Evolutionary conservation across 2,329 filamentous ascomycete species (phyloP).

Genomic region (Amylocarpus encephaloides): DNA sequence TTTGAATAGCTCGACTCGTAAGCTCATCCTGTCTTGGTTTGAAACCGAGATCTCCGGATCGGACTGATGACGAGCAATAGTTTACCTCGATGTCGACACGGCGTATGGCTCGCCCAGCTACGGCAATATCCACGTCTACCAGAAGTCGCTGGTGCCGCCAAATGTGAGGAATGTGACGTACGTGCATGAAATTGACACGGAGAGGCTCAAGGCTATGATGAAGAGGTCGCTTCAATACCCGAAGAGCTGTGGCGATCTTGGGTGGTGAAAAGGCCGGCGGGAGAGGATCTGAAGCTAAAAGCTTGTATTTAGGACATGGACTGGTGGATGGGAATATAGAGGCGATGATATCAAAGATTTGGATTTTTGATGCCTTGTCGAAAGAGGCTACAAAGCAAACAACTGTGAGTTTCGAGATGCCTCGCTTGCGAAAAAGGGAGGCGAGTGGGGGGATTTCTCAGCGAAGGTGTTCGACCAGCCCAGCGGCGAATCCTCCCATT

Average conservation of each 20-base stretch:
- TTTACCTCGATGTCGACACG: slow-evolving; percentile 39
- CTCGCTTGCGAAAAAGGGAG: no score
- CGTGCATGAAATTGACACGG: slow-evolving; percentile 34
- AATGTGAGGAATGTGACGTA: slow-evolving; percentile 36
- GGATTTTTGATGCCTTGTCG: no score
- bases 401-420: no score
- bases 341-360: no score
- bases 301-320: no score
- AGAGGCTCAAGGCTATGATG: slow-evolving; percentile 32
- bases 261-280: no score
- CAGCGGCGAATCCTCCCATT: no score
- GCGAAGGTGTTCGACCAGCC: no score
- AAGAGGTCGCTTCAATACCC: slow-evolving; percentile 32
- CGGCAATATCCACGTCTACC: slow-evolving; percentile 39
- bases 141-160: slow-evolving; percentile 34
- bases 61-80: slow-evolving; percentile 10
- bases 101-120: slow-evolving; percentile 36
- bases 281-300: no score
- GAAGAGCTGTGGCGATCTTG: slow-evolving; percentile 6
- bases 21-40: not conserved
- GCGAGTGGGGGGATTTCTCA: no score
- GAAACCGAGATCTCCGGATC: not conserved
- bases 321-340: no score
- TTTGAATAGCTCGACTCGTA: slow-evolving; percentile 3
- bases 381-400: no score